A percentile compares a stretch with the other conserved stretches of the same genome.
phyloP scores from a whole-genome alignment of 2,329 filamentous ascomycete species.

The Xylariaceae sp. region DNA sequence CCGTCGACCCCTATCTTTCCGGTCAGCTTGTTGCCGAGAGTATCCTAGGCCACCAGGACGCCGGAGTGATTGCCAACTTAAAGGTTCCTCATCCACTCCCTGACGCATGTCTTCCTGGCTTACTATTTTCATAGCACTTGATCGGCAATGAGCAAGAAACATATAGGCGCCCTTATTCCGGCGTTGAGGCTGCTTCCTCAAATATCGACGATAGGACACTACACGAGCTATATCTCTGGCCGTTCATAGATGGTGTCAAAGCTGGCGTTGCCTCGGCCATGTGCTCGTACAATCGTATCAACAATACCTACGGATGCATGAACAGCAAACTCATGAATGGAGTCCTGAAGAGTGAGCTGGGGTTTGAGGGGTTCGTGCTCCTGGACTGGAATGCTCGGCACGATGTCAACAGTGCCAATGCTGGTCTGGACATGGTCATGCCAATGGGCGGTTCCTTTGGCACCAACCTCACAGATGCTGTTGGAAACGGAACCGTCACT shows the following conservation, averaged over 20 bases:
- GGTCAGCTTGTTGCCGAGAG: conserved; percentile 67
- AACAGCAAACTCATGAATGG: conserved; percentile 66
- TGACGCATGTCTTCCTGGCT: neutral
- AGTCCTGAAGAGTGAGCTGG: conserved; percentile 57
- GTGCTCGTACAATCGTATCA: conserved; percentile 68
- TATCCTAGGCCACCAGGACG: conserved; percentile 69
- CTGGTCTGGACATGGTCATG: conserved; percentile 67
- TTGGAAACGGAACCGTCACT: conserved; percentile 70
- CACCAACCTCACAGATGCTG: conserved; percentile 63
- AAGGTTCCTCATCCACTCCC: conserved; percentile 38
- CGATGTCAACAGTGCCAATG: conserved; percentile 48
- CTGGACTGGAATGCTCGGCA: conserved; percentile 67
- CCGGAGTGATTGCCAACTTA: conserved; percentile 72
- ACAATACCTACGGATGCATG: conserved; percentile 69
- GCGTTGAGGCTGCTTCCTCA: conserved; percentile 50
- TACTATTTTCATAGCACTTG: conserved; percentile 42
- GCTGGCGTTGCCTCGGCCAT: conserved; percentile 56
- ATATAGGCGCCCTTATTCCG: conserved; percentile 38
- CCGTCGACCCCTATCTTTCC: conserved; percentile 65
- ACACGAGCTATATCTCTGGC: conserved; percentile 62
- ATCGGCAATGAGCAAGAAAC: conserved; percentile 60
- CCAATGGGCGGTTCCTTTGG: conserved; percentile 55
- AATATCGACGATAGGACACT: conserved; percentile 62
- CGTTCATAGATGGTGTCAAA: conserved; percentile 56
- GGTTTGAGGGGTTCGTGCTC: conserved; percentile 64